phyloP scores from a whole-genome alignment of 108 stramenopile genomes.

The Aurantiochytrium sp. region DNA sequence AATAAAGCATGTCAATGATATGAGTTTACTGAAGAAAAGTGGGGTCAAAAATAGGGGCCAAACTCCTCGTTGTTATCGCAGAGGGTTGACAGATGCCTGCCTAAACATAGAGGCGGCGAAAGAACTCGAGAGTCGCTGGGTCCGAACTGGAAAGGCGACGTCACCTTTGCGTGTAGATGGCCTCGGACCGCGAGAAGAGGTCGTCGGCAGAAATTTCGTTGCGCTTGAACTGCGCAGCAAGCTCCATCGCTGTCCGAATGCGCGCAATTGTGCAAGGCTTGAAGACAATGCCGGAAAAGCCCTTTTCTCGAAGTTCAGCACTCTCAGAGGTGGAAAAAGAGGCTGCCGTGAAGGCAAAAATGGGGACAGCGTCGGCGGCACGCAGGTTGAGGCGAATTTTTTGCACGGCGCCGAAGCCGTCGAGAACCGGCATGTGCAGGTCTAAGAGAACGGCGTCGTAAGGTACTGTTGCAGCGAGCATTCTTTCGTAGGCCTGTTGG shows the following conservation, averaged over 20 bases:
- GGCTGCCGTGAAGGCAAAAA: slow-evolving; percentile 8
- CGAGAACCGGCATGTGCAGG: slow-evolving; percentile 21
- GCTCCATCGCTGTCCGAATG: background rate
- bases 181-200: background rate
- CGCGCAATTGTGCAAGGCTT: background rate
- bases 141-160: too few relatives aligned
- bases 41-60: too few relatives aligned
- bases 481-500: background rate
- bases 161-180: background rate
- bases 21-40: too few relatives aligned
- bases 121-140: too few relatives aligned
- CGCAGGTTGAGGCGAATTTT: background rate
- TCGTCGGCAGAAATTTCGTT: background rate
- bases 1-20: too few relatives aligned
- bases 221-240: background rate
- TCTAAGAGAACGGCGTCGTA: slow-evolving; percentile 18
- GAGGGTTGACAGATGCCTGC: too few relatives aligned
- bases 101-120: too few relatives aligned
- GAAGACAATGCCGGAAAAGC: background rate
- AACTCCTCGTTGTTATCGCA: too few relatives aligned
- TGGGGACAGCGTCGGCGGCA: background rate
- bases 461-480: background rate
- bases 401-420: background rate
- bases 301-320: background rate
- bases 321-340: background rate